These are phyloP conservation scores for Colletotrichum gigasporum DNA, from an alignment of 2,329 filamentous ascomycete genomes.

Conservation along the genomic window DNA sequence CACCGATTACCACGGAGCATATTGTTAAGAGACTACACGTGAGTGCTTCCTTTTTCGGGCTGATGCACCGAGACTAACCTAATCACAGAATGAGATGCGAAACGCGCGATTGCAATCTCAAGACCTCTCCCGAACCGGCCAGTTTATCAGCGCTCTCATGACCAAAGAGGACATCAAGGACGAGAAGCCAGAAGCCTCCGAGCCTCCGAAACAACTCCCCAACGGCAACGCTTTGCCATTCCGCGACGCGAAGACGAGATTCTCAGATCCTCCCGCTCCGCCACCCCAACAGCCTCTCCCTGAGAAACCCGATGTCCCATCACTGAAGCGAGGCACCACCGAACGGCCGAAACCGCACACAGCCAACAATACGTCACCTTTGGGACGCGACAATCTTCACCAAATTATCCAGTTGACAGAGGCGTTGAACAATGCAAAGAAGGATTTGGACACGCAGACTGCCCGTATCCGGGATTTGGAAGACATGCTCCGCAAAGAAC, in stretches of 20 bases:
- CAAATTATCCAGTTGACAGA: conserved; percentile 89
- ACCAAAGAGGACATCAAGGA: conserved; percentile 75
- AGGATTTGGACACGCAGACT: conserved; percentile 86
- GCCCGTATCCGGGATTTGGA: conserved; percentile 85
- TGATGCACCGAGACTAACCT: conserved; percentile 34
- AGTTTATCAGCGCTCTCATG: conserved; percentile 81
- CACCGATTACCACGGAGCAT: conserved; percentile 91
- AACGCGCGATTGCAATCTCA: conserved; percentile 87
- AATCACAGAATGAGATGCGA: conserved; percentile 82
- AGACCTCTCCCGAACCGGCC: conserved; percentile 83
- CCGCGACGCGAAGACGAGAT: conserved; percentile 83
- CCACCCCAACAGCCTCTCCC: conserved; percentile 93
- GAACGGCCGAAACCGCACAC: conserved; percentile 72
- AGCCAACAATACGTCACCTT: conserved; percentile 63
- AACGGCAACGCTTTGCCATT: conserved; percentile 64
- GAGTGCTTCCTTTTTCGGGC: conserved; percentile 47
- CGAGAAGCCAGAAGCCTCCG: conserved; percentile 59
- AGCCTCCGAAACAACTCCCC: conserved; percentile 57
- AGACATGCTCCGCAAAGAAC: conserved; percentile 79
- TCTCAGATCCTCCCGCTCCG: conserved; percentile 92
- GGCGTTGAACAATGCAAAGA: conserved; percentile 83
- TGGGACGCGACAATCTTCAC: conserved; percentile 64
- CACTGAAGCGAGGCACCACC: conserved; percentile 79
- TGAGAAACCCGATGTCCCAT: conserved; percentile 85
- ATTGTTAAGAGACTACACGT: conserved; percentile 90